These are phyloP conservation scores for Pythium biforme DNA, from an alignment of 352 stramenopile species.

Conservation along the genomic window DNA sequence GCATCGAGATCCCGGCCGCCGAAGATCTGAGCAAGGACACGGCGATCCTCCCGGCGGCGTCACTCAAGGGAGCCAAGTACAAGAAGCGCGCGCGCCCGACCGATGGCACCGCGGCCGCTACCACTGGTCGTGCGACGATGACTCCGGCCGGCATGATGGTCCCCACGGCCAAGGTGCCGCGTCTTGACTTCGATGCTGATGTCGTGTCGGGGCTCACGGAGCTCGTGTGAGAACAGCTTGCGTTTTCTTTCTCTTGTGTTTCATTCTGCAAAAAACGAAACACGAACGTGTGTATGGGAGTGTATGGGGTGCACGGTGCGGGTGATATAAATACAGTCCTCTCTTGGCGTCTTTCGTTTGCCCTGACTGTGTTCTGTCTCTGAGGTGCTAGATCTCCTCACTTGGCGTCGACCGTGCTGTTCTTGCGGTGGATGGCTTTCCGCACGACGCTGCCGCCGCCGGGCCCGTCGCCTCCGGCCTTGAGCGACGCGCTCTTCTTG, in stretches of 20 bases:
- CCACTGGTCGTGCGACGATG: constrained; percentile 1
- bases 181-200: constrained; percentile 61
- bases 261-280: background rate
- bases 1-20: constrained; percentile 74
- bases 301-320: constrained; percentile 2
- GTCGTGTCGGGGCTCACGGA: constrained; percentile 57
- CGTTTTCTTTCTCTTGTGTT: background rate
- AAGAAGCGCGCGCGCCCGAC: constrained; percentile 53
- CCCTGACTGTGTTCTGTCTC: background rate
- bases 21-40: constrained; percentile 72
- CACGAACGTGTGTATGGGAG: background rate
- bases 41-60: constrained; percentile 51
- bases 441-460: constrained; percentile 14
- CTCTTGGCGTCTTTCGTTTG: background rate
- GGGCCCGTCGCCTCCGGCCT: constrained; percentile 30
- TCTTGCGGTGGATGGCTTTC: constrained; percentile 60
- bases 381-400: background rate
- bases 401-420: constrained; percentile 41
- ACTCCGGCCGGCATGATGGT: constrained; percentile 9
- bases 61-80: constrained; percentile 49
- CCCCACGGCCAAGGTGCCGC: constrained; percentile 43
- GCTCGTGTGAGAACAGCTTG: constrained; percentile 39
- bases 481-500: constrained; percentile 40
- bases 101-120: constrained; percentile 1
- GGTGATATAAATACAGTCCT: constrained; percentile 12